A percentile compares a stretch with the other conserved stretches of the same genome.
Evolutionary conservation across 2,329 filamentous ascomycete genomes (phyloP).

Genomic region (Clarireedia monteithiana): DNA sequence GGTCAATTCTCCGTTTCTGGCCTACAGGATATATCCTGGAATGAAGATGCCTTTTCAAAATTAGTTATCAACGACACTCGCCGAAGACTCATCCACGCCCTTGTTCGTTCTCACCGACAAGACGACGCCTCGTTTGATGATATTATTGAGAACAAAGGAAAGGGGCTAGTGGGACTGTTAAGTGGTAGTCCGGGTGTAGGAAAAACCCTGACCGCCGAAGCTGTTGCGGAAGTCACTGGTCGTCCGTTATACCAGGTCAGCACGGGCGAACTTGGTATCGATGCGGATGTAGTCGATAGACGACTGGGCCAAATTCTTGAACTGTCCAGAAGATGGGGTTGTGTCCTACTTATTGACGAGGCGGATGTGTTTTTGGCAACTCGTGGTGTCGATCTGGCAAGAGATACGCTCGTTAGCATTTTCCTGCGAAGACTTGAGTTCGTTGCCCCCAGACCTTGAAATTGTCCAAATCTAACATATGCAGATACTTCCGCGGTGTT

Average conservation of each 20-base stretch:
- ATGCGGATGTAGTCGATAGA: neutral
- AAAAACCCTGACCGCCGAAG: conserved; percentile 6
- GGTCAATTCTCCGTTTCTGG: neutral
- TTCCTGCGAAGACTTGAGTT: conserved; percentile 4
- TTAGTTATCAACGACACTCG: neutral
- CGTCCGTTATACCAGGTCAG: conserved; percentile 1
- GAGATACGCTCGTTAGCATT: conserved; percentile 1
- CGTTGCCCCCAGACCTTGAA: neutral
- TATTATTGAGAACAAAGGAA: conserved; percentile 5
- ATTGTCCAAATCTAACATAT: neutral
- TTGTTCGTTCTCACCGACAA: neutral
- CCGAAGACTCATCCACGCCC: neutral
- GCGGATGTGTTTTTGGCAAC: neutral
- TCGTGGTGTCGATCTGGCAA: neutral
- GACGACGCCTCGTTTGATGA: conserved; percentile 1
- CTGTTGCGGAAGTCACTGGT: conserved; percentile 2
- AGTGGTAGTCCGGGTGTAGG: conserved; percentile 1
- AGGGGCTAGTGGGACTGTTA: conserved; percentile 1
- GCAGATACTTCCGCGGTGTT: neutral
- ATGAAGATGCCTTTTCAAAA: neutral
- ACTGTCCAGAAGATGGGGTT: neutral
- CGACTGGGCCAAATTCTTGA: neutral
- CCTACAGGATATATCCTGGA: neutral
- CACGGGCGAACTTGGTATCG: neutral
- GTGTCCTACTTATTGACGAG: conserved; percentile 6